These are phyloP conservation scores for Mortierella sp. DNA, from an alignment of 371 early-diverging fungal genomes.

Conservation along the genomic window DNA sequence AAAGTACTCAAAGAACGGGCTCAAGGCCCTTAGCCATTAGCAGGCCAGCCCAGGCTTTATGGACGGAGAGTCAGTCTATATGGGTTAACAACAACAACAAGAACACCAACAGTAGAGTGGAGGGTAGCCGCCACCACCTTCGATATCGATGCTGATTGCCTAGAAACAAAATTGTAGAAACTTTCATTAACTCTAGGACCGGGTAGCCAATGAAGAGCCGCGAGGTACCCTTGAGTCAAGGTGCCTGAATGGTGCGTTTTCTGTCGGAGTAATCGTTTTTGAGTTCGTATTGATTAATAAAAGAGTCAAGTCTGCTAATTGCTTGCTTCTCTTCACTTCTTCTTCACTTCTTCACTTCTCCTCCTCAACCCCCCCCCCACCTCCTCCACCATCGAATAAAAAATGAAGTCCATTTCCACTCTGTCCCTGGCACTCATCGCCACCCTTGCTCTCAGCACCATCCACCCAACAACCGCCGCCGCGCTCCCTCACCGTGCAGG, in stretches of 20 bases:
- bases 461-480: background rate
- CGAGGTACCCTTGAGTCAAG: background rate
- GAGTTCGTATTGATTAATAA: background rate
- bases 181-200: no score
- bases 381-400: background rate
- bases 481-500: background rate
- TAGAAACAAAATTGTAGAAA: background rate
- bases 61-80: no score
- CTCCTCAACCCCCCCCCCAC: background rate
- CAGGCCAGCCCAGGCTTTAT: no score
- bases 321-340: background rate
- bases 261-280: background rate
- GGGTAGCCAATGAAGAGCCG: background rate
- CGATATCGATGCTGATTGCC: background rate
- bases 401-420: background rate
- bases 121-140: background rate
- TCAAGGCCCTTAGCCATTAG: no score
- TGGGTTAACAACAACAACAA: no score
- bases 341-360: background rate
- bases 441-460: background rate
- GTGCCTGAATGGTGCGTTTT: background rate
- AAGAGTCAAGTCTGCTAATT: background rate
- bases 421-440: background rate
- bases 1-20: no score
- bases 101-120: background rate